phyloP scores from a whole-genome alignment of 2,329 filamentous ascomycete genomes.

The Zymoseptoria ardabiliae region DNA sequence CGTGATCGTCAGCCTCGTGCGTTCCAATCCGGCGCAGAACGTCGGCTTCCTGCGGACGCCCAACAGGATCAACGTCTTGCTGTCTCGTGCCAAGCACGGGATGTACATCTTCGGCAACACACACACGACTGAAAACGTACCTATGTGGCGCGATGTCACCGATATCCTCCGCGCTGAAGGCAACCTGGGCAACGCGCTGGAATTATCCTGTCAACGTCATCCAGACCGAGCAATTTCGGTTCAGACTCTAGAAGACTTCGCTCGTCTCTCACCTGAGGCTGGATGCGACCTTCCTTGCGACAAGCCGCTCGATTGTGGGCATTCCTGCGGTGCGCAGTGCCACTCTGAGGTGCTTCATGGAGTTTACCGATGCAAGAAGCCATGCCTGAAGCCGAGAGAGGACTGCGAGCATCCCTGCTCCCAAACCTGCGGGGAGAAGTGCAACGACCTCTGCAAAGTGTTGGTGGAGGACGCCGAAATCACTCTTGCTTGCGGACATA shows the following conservation, averaged over 20 bases:
- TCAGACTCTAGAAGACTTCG: slow-evolving; percentile 51
- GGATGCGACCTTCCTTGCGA: slow-evolving; percentile 50
- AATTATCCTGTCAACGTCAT: slow-evolving; percentile 56
- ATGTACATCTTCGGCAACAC: slow-evolving; percentile 57
- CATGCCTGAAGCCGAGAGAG: slow-evolving; percentile 31
- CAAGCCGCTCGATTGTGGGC: slow-evolving; percentile 38
- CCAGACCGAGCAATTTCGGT: slow-evolving; percentile 45
- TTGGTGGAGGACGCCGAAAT: slow-evolving; percentile 24
- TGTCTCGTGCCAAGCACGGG: slow-evolving; percentile 61
- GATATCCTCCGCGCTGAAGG: slow-evolving; percentile 40
- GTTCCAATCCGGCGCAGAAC: slow-evolving; percentile 52
- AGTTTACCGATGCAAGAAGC: slow-evolving; percentile 35
- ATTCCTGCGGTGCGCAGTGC: slow-evolving; percentile 39
- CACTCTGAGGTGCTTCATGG: slow-evolving; percentile 39
- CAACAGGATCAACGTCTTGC: slow-evolving; percentile 64
- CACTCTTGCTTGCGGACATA: slow-evolving; percentile 26
- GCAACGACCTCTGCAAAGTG: slow-evolving; percentile 30
- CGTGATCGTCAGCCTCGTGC: slow-evolving; percentile 62
- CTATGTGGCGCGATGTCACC: slow-evolving; percentile 59
- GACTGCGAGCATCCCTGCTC: slow-evolving; percentile 39
- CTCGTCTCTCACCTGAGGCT: slow-evolving; percentile 50
- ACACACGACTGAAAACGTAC: slow-evolving; percentile 28
- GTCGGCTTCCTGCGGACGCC: slow-evolving; percentile 60
- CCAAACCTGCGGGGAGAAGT: slow-evolving; percentile 35
- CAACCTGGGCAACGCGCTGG: slow-evolving; percentile 46